Base-by-base conservation (phyloP, 2,329 filamentous ascomycete species). In the Aurifilum marmelostoma region DNA sequence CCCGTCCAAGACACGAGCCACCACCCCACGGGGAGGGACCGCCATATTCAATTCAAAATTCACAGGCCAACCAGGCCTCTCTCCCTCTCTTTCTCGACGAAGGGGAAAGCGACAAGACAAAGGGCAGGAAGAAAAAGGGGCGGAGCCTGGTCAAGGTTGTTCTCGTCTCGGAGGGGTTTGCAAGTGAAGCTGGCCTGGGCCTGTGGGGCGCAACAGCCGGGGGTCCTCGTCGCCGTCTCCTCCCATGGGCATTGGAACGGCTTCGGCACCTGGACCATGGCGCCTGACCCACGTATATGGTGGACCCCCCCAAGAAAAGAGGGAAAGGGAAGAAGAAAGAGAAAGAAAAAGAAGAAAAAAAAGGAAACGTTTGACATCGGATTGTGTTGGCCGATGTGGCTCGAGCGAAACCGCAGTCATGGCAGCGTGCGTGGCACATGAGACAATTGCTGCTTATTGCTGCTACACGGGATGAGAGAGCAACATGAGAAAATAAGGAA, bases 201-300 rank as follows among this genome's bases (percentile, higher is more conserved):
- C 56, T 32, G 43, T 59, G 68, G 62, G 65, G 60, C 60, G 65
- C 61, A 62, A 56, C 41, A 47, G 34, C 50, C 34, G 21, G 65
- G 63, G 60, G 43, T 47, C 34, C 64, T 56, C 34, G 68, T 58
- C 65, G 54, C 39, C 39, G 68, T 61, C 65, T 56, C 63, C 65
- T 56, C 63, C 59, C 37, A 47, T 69, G 65, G 68, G 54, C 65
- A 67, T 66, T 64, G 67, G 67, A 47, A 69, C 52, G 50, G 56
- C 58, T 54, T 50, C 34, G 63, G 63, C 64, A 59, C 61, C 64
- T 47, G 21, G 41, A 47, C 61, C 39, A 50, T 47, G 41, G 66
- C 34, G 58, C 34, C 47, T 59, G 68, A 60, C 61, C 68, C 68
- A 69, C 61, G 68, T 34, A 52, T n/a, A 47, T 18, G 21, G 67